Evolutionary conservation across 805 yeast genomes (phyloP).

Genomic region (Huiozyma naganishii): DNA sequence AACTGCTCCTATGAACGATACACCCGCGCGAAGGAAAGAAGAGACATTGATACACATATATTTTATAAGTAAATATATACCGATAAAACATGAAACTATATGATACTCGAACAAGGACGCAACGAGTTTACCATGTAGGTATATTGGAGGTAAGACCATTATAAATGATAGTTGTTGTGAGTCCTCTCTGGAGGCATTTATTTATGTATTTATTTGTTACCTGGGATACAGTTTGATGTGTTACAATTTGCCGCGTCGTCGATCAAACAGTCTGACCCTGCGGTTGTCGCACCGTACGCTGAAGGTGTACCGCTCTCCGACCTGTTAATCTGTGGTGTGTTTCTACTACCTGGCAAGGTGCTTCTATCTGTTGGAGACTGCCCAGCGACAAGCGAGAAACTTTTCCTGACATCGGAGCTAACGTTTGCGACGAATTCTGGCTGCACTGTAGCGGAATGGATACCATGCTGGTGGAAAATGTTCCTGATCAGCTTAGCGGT

Average conservation of each 20-base stretch:
- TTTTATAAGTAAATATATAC: too few relatives aligned
- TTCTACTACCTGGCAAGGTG: not conserved
- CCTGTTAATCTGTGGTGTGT: too few relatives aligned
- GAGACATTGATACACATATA: too few relatives aligned
- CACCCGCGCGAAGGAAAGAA: too few relatives aligned
- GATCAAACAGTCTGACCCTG: conserved; percentile 34
- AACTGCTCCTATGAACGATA: too few relatives aligned
- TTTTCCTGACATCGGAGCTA: conserved; percentile 26
- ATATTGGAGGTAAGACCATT: too few relatives aligned
- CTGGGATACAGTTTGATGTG: conserved; percentile 32
- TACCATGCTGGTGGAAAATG: conserved; percentile 72
- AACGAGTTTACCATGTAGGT: too few relatives aligned
- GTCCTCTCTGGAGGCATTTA: too few relatives aligned
- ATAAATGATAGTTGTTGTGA: too few relatives aligned
- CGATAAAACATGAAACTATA: too few relatives aligned
- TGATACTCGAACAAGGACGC: too few relatives aligned
- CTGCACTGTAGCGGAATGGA: conserved; percentile 90
- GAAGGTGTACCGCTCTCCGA: not conserved
- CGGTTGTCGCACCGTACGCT: conserved; percentile 26
- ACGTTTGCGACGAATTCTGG: conserved; percentile 61
- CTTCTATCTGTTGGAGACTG: not conserved
- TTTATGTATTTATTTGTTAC: too few relatives aligned
- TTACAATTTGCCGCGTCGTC: conserved; percentile 46
- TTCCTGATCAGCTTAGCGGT: conserved; percentile 68
- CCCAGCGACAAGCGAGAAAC: conserved; percentile 24